Percentiles rank a stretch among this genome's conserved stretches.
phyloP scores from a whole-genome alignment of 371 early-diverging fungal species.

The Saksenaea oblongispora region DNA sequence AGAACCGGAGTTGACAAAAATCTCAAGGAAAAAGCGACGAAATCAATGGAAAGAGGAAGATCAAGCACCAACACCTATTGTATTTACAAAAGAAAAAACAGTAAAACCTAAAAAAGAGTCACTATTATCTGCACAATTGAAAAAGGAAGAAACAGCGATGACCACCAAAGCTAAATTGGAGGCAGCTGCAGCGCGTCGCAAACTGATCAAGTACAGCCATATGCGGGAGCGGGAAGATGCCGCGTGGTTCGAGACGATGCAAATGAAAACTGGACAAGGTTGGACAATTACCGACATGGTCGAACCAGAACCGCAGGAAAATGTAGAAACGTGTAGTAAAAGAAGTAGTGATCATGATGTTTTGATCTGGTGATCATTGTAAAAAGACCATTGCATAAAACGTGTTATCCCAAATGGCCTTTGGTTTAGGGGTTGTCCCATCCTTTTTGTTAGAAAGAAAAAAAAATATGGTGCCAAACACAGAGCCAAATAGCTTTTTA shows the following conservation, averaged over 20 bases:
- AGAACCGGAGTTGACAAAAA: neutral
- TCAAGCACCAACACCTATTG: neutral
- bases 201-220: slow-evolving; percentile 1
- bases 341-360: neutral
- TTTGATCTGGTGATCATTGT: slow-evolving; percentile 1
- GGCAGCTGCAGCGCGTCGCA: slow-evolving; percentile 6
- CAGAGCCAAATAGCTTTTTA: too few relatives aligned
- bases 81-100: neutral
- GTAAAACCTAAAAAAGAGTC: slow-evolving; percentile 15
- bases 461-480: too few relatives aligned
- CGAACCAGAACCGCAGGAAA: neutral
- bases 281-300: neutral
- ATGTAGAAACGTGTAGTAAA: neutral
- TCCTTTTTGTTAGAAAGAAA: too few relatives aligned
- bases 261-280: slow-evolving; percentile 24
- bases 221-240: slow-evolving; percentile 13
- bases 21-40: neutral
- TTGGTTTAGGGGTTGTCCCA: too few relatives aligned
- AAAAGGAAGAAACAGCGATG: neutral
- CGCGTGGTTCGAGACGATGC: slow-evolving; percentile 15
- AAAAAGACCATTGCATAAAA: neutral
- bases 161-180: slow-evolving; percentile 11
- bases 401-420: neutral
- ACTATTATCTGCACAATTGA: slow-evolving; percentile 4
- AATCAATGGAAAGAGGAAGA: neutral